A percentile compares a stretch with the other conserved stretches of the same genome.
phyloP scores from a whole-genome alignment of 345 rosid species.

The Populus simonii region DNA sequence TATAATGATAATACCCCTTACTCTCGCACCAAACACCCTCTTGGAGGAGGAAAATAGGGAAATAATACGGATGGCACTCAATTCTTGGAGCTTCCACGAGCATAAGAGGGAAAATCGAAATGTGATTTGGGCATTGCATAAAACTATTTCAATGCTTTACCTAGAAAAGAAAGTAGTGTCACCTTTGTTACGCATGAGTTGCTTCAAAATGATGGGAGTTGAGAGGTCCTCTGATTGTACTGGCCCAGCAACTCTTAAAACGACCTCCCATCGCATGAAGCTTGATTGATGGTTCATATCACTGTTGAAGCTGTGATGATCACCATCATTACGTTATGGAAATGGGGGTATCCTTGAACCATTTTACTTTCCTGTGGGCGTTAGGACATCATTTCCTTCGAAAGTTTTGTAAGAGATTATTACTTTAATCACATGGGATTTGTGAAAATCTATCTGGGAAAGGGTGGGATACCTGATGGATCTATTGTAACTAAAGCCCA shows the following conservation, averaged over 20 bases:
- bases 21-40: no score
- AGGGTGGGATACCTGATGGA: background rate
- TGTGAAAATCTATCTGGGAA: background rate
- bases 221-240: background rate
- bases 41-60: background rate
- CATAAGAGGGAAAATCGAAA: background rate
- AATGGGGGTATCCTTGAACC: conserved; percentile 1
- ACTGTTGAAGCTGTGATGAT: conserved; percentile 6
- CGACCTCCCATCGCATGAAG: background rate
- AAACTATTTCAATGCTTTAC: no score
- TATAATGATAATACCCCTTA: no score
- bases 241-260: background rate
- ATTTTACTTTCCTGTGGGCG: background rate
- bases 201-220: background rate
- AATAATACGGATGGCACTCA: background rate
- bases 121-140: background rate
- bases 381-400: background rate
- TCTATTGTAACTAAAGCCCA: background rate
- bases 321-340: conserved; percentile 13
- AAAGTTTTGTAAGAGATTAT: background rate
- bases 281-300: background rate
- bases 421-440: background rate
- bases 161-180: background rate
- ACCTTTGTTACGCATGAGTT: background rate
- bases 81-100: background rate